Conservation (phyloP, 306 rosid species). For the Elaeagnus macrophylla region DNA sequence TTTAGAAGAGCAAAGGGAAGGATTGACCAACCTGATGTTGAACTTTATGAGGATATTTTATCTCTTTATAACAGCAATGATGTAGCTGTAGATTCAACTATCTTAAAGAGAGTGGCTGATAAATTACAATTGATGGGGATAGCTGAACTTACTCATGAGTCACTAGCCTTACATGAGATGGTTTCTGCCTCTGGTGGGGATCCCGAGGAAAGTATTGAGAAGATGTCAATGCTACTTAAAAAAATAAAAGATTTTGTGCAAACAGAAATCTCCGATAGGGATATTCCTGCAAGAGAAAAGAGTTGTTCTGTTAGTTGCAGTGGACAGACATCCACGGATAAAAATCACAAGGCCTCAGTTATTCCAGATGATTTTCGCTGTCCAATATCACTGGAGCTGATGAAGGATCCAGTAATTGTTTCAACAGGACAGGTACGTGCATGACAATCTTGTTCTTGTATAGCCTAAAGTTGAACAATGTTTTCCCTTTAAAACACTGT, state of each 20-base stretch:
- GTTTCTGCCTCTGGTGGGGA: conserved; percentile 68
- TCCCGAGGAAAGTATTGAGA: conserved; percentile 81
- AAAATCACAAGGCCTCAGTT: conserved; percentile 39
- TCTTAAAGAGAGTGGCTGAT: conserved; percentile 57
- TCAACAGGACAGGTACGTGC: conserved; percentile 94
- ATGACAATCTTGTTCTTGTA: conserved; percentile 15
- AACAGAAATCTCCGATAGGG: conserved; percentile 58
- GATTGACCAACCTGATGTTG: no score
- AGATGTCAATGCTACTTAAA: conserved; percentile 73
- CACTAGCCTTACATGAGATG: conserved; percentile 90
- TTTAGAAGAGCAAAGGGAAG: no score
- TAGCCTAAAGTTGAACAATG: conserved; percentile 8
- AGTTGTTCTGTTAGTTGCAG: conserved; percentile 36
- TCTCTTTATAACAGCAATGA: conserved; percentile 14
- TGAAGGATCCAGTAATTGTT: conserved; percentile 96
- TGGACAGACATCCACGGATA: conserved; percentile 38
- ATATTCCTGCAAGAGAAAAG: conserved; percentile 35
- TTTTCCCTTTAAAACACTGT: neutral
- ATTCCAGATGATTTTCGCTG: conserved; percentile 93
- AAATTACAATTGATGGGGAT: conserved; percentile 73
- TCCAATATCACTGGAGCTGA: conserved; percentile 90
- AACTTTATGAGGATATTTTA: no score
- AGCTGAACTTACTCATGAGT: conserved; percentile 76
- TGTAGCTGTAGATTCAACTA: conserved; percentile 41
- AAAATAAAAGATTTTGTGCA: conserved; percentile 75